phyloP scores from a whole-genome alignment of 495 filamentous ascomycete species.

The Venustampulla echinocandica region DNA sequence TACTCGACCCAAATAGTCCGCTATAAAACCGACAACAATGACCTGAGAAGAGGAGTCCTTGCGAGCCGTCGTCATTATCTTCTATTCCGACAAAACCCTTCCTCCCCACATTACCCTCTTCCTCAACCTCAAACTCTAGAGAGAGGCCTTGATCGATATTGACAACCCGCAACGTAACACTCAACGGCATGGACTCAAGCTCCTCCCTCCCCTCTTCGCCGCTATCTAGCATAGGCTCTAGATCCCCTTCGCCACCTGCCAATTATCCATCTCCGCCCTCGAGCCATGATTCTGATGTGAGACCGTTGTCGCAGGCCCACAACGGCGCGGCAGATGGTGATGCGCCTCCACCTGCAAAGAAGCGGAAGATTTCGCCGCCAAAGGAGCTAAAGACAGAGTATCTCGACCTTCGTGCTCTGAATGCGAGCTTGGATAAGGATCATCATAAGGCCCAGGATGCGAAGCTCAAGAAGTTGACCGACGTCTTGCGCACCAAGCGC shows the following conservation, averaged over 20 bases:
- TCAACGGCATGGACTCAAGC: slow-evolving; percentile 1
- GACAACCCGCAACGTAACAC: not conserved
- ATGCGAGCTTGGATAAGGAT: slow-evolving; percentile 33
- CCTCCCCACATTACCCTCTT: not conserved
- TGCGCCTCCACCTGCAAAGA: slow-evolving; percentile 60
- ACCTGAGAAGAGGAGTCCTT: too few species aligned
- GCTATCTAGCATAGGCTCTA: slow-evolving; percentile 23
- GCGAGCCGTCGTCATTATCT: too few species aligned
- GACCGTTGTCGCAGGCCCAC: slow-evolving; percentile 31
- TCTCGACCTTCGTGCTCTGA: slow-evolving; percentile 54
- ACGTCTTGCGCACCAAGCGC: slow-evolving; percentile 74
- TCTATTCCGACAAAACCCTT: not conserved
- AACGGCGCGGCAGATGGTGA: slow-evolving; percentile 34
- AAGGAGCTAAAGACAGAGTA: slow-evolving; percentile 64
- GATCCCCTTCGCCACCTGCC: slow-evolving; percentile 25
- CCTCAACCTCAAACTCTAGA: not conserved
- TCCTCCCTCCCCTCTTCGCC: slow-evolving; percentile 24
- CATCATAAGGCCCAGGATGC: slow-evolving; percentile 31
- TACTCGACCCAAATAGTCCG: too few species aligned
- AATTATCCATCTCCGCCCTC: slow-evolving; percentile 35
- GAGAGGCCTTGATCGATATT: too few species aligned
- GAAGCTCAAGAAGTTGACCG: slow-evolving; percentile 58
- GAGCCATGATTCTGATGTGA: slow-evolving; percentile 31
- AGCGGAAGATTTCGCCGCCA: slow-evolving; percentile 56
- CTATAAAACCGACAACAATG: not conserved